These are phyloP conservation scores for Helotiales sp. DNA, from an alignment of 2,329 filamentous ascomycete species.

Conservation along the genomic window DNA sequence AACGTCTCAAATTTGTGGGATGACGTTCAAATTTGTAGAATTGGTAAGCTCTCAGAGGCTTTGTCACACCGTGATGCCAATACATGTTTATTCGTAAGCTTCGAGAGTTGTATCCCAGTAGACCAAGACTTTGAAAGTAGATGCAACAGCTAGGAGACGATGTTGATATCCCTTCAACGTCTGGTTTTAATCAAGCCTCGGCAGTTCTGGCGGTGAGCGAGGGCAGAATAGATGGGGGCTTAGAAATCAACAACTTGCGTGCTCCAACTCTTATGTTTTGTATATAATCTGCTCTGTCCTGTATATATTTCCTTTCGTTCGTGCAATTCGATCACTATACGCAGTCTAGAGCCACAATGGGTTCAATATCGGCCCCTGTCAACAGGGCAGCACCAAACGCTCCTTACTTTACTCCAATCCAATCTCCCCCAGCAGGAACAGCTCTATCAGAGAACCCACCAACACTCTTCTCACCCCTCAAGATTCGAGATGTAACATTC, in stretches of 20 bases:
- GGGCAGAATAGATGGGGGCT: neutral
- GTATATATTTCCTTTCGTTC: neutral
- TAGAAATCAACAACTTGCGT: neutral
- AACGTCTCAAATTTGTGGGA: too few species aligned
- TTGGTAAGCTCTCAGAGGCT: too few species aligned
- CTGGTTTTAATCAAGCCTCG: neutral
- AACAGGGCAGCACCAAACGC: slow-evolving; percentile 25
- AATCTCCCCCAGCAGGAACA: slow-evolving; percentile 33
- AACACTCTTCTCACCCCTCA: slow-evolving; percentile 45
- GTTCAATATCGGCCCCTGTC: slow-evolving; percentile 7
- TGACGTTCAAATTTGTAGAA: too few species aligned
- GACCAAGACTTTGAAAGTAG: neutral
- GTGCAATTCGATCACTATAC: neutral
- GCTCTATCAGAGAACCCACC: slow-evolving; percentile 31
- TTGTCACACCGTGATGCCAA: too few species aligned
- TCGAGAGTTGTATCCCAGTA: too few species aligned
- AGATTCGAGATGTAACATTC: slow-evolving; percentile 43
- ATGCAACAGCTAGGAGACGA: neutral
- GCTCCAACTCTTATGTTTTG: neutral
- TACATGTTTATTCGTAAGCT: too few species aligned
- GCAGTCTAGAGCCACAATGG: neutral
- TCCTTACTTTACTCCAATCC: slow-evolving; percentile 34
- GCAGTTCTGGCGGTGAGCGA: neutral
- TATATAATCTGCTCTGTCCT: neutral
- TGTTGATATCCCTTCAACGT: neutral